Base-by-base conservation (phyloP, 192 early-diverging fungal genomes). In the Borealophlyctis nickersoniae region DNA sequence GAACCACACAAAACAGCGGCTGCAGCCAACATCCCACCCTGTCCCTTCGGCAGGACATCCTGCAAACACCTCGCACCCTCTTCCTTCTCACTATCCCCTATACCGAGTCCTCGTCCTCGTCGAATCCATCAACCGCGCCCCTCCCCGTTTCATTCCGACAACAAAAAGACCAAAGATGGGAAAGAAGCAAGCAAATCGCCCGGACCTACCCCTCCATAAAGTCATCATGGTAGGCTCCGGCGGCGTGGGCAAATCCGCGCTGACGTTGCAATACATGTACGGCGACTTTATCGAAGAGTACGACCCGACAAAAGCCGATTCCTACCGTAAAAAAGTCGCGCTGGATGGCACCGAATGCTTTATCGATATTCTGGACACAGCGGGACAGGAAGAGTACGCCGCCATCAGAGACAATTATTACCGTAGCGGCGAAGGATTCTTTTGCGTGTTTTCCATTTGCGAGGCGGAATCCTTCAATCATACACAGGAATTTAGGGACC, bases 201-300 rank as follows among this genome's bases (percentile, higher is more conserved):
- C 78, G 36, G 85, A 88, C 58, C 73, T 87, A 23, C 88, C 89
- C 24, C 82, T 92, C 56, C 91, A 93, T 70, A 93, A 93, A 81
- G 87, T 93, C 59, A 93, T 93, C 65, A 92, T 92, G 92, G 91
- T 94, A 31, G 92, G 92, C 28, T 86, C 87, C 24, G 92, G 92
- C 60, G 92, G 91, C 62, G 92, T 94, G 14, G 92, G 92, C 36
- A 94, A 94, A 71, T 91, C 89, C 2, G 92, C 92, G 13, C 70
- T 94, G 33, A 93, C 92, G 0, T 77, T 94, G 29, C 89, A 93
- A 73, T 92, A 88, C 79, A 83, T 92, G 90, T 92, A 92, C 57
- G 91, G 92, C 58, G 91, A 94, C 79, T 94, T 94, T 77, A 88
- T 92, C 55, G 91, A 94, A 75, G 91, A 94, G 69, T 94, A 94